These are phyloP conservation scores for Candida bentonensis DNA, from an alignment of 805 yeast species.

Conservation along the genomic window DNA sequence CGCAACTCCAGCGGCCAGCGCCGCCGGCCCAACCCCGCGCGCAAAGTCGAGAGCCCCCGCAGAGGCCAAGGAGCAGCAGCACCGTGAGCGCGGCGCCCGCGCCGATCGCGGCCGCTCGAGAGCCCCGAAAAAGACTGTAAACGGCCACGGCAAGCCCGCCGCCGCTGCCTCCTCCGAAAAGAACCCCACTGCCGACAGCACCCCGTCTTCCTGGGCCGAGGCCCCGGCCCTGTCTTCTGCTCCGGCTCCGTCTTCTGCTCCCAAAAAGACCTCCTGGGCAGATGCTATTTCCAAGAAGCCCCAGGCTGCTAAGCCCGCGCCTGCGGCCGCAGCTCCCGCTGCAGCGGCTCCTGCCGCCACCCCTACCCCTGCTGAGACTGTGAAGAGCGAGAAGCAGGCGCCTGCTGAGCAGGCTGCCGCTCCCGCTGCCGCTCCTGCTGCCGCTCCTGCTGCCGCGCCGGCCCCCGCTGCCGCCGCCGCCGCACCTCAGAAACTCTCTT, in stretches of 20 bases:
- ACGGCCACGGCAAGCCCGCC: conserved; percentile 5
- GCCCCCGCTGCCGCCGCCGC: conserved; percentile 4
- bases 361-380: conserved; percentile 10
- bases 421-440: conserved; percentile 5
- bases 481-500: conserved; percentile 11
- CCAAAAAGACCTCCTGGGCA: conserved; percentile 1
- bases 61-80: conserved; percentile 7
- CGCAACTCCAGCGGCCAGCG: too few relatives aligned
- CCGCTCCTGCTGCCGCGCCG: conserved; percentile 3
- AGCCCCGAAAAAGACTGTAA: conserved; percentile 7
- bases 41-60: conserved; percentile 2
- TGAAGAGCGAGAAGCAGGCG: conserved; percentile 8
- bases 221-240: background rate
- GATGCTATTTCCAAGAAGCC: conserved; percentile 1
- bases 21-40: too few relatives aligned
- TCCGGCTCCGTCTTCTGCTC: background rate
- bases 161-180: conserved; percentile 12
- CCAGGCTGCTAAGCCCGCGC: conserved; percentile 7
- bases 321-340: conserved; percentile 10
- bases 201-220: conserved; percentile 7
- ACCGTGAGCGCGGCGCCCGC: conserved; percentile 10
- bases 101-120: conserved; percentile 12
- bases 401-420: conserved; percentile 8
- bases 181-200: conserved; percentile 12
- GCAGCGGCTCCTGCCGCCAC: conserved; percentile 6